Evolutionary conservation across 176 grass and related monocot species (phyloP).

Genomic region (Oryza meridionalis): DNA sequence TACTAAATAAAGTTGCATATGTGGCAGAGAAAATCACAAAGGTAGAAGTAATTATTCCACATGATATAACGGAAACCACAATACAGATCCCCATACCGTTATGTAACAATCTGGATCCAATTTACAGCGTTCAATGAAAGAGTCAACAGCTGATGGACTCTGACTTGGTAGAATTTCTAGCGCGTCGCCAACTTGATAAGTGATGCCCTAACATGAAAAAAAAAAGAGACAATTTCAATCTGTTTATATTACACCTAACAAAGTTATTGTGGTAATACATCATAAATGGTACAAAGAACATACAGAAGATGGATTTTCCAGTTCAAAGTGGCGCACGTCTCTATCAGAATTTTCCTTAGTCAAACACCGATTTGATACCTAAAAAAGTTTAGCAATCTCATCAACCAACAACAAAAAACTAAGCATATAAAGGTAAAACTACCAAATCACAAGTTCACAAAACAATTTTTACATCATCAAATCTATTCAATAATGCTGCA

Average conservation of each 20-base stretch:
- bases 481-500: slow-evolving; percentile 16
- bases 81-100: slow-evolving; percentile 60
- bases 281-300: slow-evolving; percentile 35
- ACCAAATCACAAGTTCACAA: not conserved
- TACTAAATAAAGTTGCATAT: slow-evolving; percentile 11
- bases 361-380: slow-evolving; percentile 59
- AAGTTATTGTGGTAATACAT: slow-evolving; percentile 21
- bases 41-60: slow-evolving; percentile 12
- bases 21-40: slow-evolving; percentile 11
- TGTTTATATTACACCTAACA: not conserved
- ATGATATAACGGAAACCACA: slow-evolving; percentile 37
- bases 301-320: slow-evolving; percentile 73
- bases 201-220: slow-evolving; percentile 58
- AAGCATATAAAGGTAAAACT: slow-evolving; percentile 20
- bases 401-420: slow-evolving; percentile 12
- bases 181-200: slow-evolving; percentile 75
- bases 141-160: slow-evolving; percentile 67
- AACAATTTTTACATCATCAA: not conserved
- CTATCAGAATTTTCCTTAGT: slow-evolving; percentile 61
- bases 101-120: slow-evolving; percentile 86
- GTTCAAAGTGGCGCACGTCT: slow-evolving; percentile 87
- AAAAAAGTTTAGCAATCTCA: slow-evolving; percentile 11
- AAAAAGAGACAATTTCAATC: slow-evolving; percentile 20
- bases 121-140: slow-evolving; percentile 87
- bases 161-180: slow-evolving; percentile 85